phyloP scores from a whole-genome alignment of 2,329 filamentous ascomycete species.

The Fusarium subglutinans region DNA sequence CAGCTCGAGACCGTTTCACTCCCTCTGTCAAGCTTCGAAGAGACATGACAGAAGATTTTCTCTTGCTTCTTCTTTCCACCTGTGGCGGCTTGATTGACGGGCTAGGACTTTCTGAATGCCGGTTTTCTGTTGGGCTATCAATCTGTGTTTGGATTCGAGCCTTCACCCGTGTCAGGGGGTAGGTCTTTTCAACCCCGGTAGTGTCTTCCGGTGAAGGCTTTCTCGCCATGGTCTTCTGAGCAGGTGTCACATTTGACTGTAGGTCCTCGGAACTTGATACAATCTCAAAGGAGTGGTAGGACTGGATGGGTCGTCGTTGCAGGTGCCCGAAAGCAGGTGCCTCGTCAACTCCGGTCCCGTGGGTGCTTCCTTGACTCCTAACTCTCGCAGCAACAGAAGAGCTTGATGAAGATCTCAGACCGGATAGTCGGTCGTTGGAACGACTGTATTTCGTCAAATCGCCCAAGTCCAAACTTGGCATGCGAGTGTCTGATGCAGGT shows the following conservation, averaged over 20 bases:
- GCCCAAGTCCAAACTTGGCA: constrained; percentile 41
- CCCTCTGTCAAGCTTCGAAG: constrained; percentile 26
- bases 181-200: not conserved
- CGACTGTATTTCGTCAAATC: constrained; percentile 45
- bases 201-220: not conserved
- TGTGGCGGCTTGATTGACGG: constrained; percentile 5
- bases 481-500: constrained; percentile 35
- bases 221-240: constrained; percentile 2
- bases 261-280: constrained; percentile 42
- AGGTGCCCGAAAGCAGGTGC: constrained; percentile 39
- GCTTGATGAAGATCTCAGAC: constrained; percentile 43
- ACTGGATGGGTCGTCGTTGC: constrained; percentile 34
- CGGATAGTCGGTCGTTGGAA: constrained; percentile 43
- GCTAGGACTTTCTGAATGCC: constrained; percentile 25
- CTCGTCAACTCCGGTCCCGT: constrained; percentile 40
- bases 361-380: constrained; percentile 22
- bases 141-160: constrained; percentile 35
- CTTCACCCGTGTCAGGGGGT: not conserved
- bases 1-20: constrained; percentile 35
- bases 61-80: constrained; percentile 22
- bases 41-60: constrained; percentile 28
- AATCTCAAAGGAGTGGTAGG: constrained; percentile 42
- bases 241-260: constrained; percentile 15
- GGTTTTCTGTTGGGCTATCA: constrained; percentile 37
- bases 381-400: constrained; percentile 21